Base-by-base conservation (phyloP, 306 rosid genomes). In the Prunus padus region DNA sequence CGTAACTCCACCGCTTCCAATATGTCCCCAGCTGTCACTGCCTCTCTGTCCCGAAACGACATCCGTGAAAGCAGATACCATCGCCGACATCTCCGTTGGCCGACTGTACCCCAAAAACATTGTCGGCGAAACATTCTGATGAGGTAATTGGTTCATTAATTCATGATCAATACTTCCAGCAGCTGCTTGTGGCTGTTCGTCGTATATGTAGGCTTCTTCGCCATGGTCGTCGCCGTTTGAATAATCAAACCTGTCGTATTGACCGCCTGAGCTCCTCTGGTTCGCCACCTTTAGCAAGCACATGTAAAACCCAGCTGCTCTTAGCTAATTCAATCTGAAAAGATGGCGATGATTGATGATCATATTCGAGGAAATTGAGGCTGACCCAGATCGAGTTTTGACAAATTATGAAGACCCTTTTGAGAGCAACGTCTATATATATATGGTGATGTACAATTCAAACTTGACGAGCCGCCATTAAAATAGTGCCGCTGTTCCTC, bases 51-150 rank as follows among this genome's bases (percentile, higher is more conserved):
- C 95, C 0, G 97, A 90, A 14, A 80, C 88, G 37, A 89, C 96
- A 7, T 81, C 86, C 25, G 91, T 88, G 0, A 90, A 80, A 22
- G 89, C 95, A 2, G 99, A 82, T 63, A 90, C 92, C 87, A 95
- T 92, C 4, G 86, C 86, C 1, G 86, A 80, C 74, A 77, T 78
- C 83, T 95, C 97, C 56, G 86, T 73, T 5, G 85, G 71, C 37
- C 74, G 63, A 77, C 64, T 31, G 9, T 69, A 46, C 69, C 84
- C 82, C 22, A 87, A 56, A 65, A 78, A 69, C 59, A 72, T 54
- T 49, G 71, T 60, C 66, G 76, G 74, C 72, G 84, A 44, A n/a
- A 8, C 26, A 1, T 45, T 18, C n/a, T 19, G 64, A 1, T 18
- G 16, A 8, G 2, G 61, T 11, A 3, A 40, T 2, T 12, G 66